Evolutionary conservation across 176 grass and related monocot genomes (phyloP).

Genomic region (Cenchrus americanus): DNA sequence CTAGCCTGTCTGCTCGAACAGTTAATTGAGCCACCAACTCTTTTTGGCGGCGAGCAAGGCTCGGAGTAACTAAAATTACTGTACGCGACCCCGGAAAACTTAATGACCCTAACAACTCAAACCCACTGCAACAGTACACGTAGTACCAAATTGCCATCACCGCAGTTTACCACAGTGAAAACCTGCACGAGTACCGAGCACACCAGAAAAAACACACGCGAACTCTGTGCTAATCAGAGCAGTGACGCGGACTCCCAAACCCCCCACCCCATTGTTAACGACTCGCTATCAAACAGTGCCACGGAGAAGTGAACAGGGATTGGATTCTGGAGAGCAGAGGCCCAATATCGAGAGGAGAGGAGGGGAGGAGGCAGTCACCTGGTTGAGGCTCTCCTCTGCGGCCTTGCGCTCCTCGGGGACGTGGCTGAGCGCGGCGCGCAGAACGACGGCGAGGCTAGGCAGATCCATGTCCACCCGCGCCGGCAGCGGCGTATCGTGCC

Average conservation of each 20-base stretch:
- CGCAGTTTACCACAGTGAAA: slow-evolving; percentile 28
- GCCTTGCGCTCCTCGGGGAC: slow-evolving; percentile 85
- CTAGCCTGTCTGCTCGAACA: slow-evolving; percentile 27
- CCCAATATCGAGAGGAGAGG: neutral
- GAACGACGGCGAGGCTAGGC: slow-evolving; percentile 69
- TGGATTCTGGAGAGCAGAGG: neutral
- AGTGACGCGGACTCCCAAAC: slow-evolving; percentile 27
- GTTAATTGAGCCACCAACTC: slow-evolving; percentile 45
- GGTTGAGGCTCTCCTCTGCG: slow-evolving; percentile 85
- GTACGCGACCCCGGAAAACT: slow-evolving; percentile 29
- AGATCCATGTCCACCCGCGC: slow-evolving; percentile 76
- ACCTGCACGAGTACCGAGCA: slow-evolving; percentile 43
- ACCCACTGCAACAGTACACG: slow-evolving; percentile 16
- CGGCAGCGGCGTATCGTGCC: neutral
- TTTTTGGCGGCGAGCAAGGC: neutral
- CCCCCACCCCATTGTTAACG: neutral
- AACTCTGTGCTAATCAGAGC: slow-evolving; percentile 26
- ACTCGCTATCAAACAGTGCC: slow-evolving; percentile 45
- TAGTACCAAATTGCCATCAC: slow-evolving; percentile 36
- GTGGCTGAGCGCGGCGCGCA: slow-evolving; percentile 85
- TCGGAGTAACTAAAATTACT: slow-evolving; percentile 43
- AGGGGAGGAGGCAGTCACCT: slow-evolving; percentile 46
- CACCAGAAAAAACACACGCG: slow-evolving; percentile 20
- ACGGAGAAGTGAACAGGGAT: neutral
- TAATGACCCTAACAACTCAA: slow-evolving; percentile 47